Evolutionary conservation across 208 protist species (phyloP), one percentile per base, ranked within the genome.

Genomic region (Leishmania gerbilli): DNA sequence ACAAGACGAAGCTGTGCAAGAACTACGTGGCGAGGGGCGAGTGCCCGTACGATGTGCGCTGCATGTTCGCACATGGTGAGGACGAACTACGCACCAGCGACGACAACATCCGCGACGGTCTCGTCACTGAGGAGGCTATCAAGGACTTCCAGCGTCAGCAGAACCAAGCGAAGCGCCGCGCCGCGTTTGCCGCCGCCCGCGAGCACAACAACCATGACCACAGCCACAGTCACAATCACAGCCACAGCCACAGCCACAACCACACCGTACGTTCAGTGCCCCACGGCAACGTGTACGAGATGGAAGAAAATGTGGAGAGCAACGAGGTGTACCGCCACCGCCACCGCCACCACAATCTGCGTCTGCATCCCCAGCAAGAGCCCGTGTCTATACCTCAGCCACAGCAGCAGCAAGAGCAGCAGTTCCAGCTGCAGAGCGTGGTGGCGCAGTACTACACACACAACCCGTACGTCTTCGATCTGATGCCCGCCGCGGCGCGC

Each of bases 61-160:
- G 92, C 86, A 92, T 92, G 88, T 96, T 96, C 76, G 92, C 92
- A 49, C 92, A 96, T 78, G 91, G 92, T 42, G 90, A 89, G 64
- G 64, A 91, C 21, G 91, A 96, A 79, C 81, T 95, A n/a, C 90
- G 91, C 74, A 93, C 88, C 3, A 75, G 76, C 21, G 88, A 91
- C 79, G 85, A 90, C 67, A 96, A 96, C 86, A n/a, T 93, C 58
- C 72, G 77, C n/a, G 91, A 95, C 74, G 91, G 90, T 5, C 86
- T 96, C 27, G 71, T 87, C 17, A 92, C 87, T 9, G 89, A 92
- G 76, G 86, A 91, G 45, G 90, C 92, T 37, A 93, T 96, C 84
- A 89, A 88, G 74, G 67, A 64, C 37, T 93, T 94, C 81, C 90
- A 89, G 76, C 83, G 45, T 40, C 81, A 79, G 34, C 86, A 81